These are phyloP conservation scores for Erythrophleum fordii DNA, from an alignment of 306 rosid genomes.

Conservation along the genomic window DNA sequence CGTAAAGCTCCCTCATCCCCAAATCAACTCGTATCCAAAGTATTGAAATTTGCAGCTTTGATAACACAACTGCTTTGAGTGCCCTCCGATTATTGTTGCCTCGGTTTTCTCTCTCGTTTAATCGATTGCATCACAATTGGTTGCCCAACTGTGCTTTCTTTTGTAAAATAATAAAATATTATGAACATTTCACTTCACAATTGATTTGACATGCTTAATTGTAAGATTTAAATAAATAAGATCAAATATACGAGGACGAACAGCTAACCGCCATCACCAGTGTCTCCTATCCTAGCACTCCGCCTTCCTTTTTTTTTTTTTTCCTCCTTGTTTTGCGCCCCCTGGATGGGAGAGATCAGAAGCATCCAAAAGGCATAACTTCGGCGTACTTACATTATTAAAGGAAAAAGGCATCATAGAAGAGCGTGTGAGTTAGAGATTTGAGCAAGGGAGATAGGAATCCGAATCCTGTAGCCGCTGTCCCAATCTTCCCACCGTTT, in stretches of 20 bases:
- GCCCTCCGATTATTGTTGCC: neutral
- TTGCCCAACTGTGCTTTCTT: neutral
- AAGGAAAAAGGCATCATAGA: slow-evolving; percentile 63
- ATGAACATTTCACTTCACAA: neutral
- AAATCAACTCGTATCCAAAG: neutral
- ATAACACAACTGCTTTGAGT: neutral
- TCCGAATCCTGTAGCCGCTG: slow-evolving; percentile 69
- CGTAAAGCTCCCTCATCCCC: neutral
- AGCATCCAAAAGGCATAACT: slow-evolving; percentile 60
- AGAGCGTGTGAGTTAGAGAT: slow-evolving; percentile 58
- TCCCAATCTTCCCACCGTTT: slow-evolving; percentile 80
- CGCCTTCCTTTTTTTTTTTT: neutral
- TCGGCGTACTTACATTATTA: slow-evolving; percentile 21
- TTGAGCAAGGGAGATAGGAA: slow-evolving; percentile 31
- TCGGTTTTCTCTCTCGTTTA: too few relatives aligned
- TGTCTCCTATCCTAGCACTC: slow-evolving; percentile 40
- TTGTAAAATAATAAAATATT: neutral
- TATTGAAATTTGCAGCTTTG: slow-evolving; percentile 1
- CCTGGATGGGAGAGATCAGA: slow-evolving; percentile 46
- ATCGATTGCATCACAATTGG: too few relatives aligned
- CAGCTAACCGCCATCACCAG: slow-evolving; percentile 55
- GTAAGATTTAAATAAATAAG: slow-evolving; percentile 37
- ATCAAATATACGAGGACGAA: slow-evolving; percentile 59
- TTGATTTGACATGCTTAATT: neutral
- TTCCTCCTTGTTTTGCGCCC: slow-evolving; percentile 38